A percentile compares a stretch with the other conserved stretches of the same genome.
Evolutionary conservation across 495 filamentous ascomycete species (phyloP).

Genomic region (Penicillium verhagenii): DNA sequence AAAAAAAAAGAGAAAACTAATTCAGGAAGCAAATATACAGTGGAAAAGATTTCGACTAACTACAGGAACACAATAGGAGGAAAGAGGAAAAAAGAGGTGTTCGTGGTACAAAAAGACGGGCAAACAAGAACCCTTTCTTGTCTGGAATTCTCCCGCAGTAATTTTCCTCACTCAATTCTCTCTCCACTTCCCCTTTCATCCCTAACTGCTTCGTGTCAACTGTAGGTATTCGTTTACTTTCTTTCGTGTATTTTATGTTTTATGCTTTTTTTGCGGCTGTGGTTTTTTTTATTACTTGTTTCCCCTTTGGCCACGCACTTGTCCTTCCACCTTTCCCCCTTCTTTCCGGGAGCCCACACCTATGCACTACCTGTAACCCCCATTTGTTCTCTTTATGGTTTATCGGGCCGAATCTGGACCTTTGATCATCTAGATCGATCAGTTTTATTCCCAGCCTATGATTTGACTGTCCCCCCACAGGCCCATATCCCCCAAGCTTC

Average conservation of each 20-base stretch:
- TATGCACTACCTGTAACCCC: constrained; percentile 19
- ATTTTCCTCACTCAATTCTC: constrained; percentile 14
- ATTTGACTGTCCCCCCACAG: constrained; percentile 12
- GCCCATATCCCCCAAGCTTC: not conserved
- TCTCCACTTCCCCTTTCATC: constrained; percentile 19
- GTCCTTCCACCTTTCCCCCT: constrained; percentile 14
- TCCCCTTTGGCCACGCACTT: constrained; percentile 42
- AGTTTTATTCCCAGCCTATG: constrained; percentile 6
- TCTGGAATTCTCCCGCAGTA: not conserved
- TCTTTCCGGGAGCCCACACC: constrained; percentile 16
- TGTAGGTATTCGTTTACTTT: constrained; percentile 19
- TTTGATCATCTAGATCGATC: constrained; percentile 19
- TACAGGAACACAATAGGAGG: not conserved
- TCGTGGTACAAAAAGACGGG: not conserved
- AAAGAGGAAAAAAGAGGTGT: not conserved
- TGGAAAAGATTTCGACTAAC: not conserved
- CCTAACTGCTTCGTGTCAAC: constrained; percentile 19
- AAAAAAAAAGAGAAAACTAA: not conserved
- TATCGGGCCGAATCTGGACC: constrained; percentile 19
- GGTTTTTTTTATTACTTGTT: constrained; percentile 11
- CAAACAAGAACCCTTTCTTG: not conserved
- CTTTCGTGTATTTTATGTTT: constrained; percentile 11
- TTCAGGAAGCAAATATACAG: not conserved
- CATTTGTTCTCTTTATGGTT: constrained; percentile 7
- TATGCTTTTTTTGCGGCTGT: constrained; percentile 14